Conservation (phyloP, 305 asterid genomes). For the Euphrasia arctica region DNA sequence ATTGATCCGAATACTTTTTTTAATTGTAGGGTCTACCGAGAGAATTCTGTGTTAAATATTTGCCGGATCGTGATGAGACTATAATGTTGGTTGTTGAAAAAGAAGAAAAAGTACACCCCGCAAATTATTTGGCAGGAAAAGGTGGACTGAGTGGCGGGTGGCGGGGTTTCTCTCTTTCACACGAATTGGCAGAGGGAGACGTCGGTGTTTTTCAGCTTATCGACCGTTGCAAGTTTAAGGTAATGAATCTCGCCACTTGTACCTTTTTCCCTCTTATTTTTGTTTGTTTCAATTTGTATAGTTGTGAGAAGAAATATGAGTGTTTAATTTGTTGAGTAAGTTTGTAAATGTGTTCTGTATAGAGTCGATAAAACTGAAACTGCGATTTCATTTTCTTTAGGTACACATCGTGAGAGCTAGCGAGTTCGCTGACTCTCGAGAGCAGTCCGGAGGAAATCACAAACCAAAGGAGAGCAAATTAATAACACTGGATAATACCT, state of each 20-base stretch:
- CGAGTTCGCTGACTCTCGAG: too few relatives aligned
- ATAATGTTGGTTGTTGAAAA: conserved; percentile 51
- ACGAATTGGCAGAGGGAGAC: conserved; percentile 42
- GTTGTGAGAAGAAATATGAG: too few relatives aligned
- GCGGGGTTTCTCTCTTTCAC: conserved; percentile 47
- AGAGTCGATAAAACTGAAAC: too few relatives aligned
- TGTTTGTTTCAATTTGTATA: too few relatives aligned
- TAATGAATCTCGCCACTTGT: conserved; percentile 1
- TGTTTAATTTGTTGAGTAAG: too few relatives aligned
- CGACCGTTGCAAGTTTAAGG: conserved; percentile 45
- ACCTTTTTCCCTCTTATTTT: neutral
- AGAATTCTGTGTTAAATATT: conserved; percentile 41
- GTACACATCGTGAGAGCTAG: conserved; percentile 43
- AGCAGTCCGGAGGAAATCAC: too few relatives aligned
- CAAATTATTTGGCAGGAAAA: conserved; percentile 43
- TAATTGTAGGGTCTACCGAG: conserved; percentile 48
- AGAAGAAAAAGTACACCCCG: conserved; percentile 24
- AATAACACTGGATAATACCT: too few relatives aligned
- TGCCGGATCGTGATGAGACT: conserved; percentile 40
- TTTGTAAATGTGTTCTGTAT: too few relatives aligned
- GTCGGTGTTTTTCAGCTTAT: conserved; percentile 49
- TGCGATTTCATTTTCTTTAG: conserved; percentile 28
- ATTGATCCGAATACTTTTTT: neutral
- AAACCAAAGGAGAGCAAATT: too few relatives aligned
- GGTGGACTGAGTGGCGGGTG: conserved; percentile 62